Evolutionary conservation across 164 flowering plant genomes (phyloP), one percentile per base, ranked within the genome.

Genomic region (Sextonia rubra): DNA sequence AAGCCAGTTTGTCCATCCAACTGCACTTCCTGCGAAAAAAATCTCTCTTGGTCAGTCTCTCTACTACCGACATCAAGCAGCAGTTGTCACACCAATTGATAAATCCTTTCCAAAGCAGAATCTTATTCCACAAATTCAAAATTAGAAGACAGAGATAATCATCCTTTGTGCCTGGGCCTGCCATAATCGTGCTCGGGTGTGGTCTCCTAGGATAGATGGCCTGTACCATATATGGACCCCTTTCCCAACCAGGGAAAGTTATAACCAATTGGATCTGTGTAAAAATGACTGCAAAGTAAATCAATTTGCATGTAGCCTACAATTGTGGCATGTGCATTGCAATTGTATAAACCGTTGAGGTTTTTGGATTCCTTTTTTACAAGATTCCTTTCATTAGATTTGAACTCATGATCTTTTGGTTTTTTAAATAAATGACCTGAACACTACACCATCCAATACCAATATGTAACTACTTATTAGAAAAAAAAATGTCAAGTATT

Each of bases 1-100:
- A 20, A 94, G 77, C 97, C 98, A 94, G 68, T 88, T 79, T 29
- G 83, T 84, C 12, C 73, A 20, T 48, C 83, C 80, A 64, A 80
- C 74, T 3, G 74, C 69, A 24, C 64, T 67, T 29, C 83, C 83
- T 80, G 80, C 79, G n/a, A 75, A 49, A 32, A 27, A 56, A 60
- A 27, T 14, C 52, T 52, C 20, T 64, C 23, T 64, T 29, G 66
- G 27, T 64, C 8, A 64, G 20, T 27, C 66, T 26, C 44, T 64
- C 47, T 30, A 64, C 32, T 64, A 25, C 66, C 26, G 6, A 61
- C 44, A 24, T 2, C 64, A 61, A 61, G 12, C 22, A 24, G 26
- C 14, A 61, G 26, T 22, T 61, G 29, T 24, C 64, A 61, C 12
- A 61, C 12, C 7, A 22, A 11, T 61, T 24, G 29, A 11, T 23